Evolutionary conservation across 192 early-diverging fungal genomes (phyloP), one percentile per base, ranked within the genome.

Genomic region (Paraglomus occultum): DNA sequence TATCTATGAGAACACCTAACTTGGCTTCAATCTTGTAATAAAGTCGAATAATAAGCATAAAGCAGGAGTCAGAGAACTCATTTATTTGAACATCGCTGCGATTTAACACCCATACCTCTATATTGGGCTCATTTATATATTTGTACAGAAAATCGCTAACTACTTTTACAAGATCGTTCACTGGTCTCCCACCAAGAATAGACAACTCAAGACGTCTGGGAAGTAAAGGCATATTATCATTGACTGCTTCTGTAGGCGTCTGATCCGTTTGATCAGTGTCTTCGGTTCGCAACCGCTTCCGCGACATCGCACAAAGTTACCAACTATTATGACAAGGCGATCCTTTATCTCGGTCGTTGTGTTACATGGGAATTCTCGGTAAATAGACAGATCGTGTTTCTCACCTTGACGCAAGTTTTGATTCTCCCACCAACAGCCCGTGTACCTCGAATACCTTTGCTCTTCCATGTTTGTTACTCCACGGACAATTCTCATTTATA

Each of bases 11-110:
- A 48, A 85, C 63, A 7, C 95, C 95, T 9, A 97, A 80, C 76
- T 97, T 97, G n/a, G 90, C 93, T 74, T 97, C 95, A 70, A 97
- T 94, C 88, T 94, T 51, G n/a, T 70, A 12, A 23, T 15, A 10
- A 42, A 46, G n/a, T 44, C 9, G 54, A 11, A 18, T 45, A 63
- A 51, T 45, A 49, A 63, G 46, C 15, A 51, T 51, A 51, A 51
- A 51, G 18, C 2, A 51, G 18, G 31, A 31, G 49, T 50, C 49
- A 51, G 18, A 17, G 18, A 15, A 1, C 15, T n/a, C 15, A 51
- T 51, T 51, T 51, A 1, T 17, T 51, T 15, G 3, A 18, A 15
- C 15, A 51, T 81, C 71, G 47, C 72, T 72, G 69, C 70, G 77
- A 2, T 74, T 54, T 10, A 76, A 52, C 1, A 49, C 38, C 11